A percentile compares a stretch with the other conserved stretches of the same genome.
These are phyloP conservation scores for Scytalidium lignicola DNA, from an alignment of 2,329 filamentous ascomycete genomes.

Conservation along the genomic window DNA sequence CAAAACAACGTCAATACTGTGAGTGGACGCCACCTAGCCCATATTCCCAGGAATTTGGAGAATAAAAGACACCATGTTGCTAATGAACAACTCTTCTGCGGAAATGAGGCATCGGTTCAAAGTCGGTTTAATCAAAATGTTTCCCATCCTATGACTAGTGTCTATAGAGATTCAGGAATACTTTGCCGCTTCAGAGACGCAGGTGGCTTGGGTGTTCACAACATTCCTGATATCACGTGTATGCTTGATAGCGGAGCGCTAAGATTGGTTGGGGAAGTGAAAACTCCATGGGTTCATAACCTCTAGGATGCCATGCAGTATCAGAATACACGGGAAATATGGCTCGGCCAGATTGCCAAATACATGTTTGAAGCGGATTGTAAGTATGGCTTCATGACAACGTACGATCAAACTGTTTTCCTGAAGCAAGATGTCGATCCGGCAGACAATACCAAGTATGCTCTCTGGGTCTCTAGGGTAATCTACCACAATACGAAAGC, in stretches of 20 bases:
- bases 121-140: background rate
- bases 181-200: background rate
- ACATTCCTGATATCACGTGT: too few species aligned
- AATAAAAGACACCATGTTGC: background rate
- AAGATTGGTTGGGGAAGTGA: too few species aligned
- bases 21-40: too few species aligned
- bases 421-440: background rate
- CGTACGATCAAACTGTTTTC: background rate
- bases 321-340: background rate
- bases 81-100: background rate
- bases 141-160: background rate
- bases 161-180: background rate
- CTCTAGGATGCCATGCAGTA: too few species aligned
- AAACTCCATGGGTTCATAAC: too few species aligned
- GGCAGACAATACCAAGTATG: background rate
- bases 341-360: background rate
- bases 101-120: background rate
- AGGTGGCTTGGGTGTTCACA: slow-evolving; percentile 2
- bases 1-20: too few species aligned
- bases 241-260: too few species aligned
- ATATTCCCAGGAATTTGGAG: too few species aligned
- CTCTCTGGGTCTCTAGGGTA: background rate
- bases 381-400: background rate
- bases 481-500: background rate
- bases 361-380: background rate